Evolutionary conservation across 441 rosid species (phyloP).

Genomic region (Corymbia citriodora): DNA sequence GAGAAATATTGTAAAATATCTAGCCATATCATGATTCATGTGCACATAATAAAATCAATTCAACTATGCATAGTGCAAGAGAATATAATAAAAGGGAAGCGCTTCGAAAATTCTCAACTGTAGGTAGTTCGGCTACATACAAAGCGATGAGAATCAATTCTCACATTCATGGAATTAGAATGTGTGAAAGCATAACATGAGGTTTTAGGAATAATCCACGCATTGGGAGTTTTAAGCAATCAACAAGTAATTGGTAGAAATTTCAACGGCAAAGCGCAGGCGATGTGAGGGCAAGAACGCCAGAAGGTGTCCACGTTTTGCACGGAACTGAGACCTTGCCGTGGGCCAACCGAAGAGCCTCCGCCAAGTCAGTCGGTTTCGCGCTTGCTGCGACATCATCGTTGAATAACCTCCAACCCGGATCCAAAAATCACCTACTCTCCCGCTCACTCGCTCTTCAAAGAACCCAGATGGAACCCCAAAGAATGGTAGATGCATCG

Average conservation of each 20-base stretch:
- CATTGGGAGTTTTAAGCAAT: neutral
- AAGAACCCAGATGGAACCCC: neutral
- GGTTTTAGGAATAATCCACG: no score
- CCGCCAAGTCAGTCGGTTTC: neutral
- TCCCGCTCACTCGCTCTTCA: neutral
- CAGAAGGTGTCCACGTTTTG: neutral
- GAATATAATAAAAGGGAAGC: neutral
- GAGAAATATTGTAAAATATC: neutral
- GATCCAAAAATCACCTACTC: neutral
- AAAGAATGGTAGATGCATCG: neutral
- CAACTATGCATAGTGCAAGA: accelerated
- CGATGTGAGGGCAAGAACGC: neutral
- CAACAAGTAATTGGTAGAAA: neutral
- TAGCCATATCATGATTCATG: neutral
- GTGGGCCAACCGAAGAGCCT: neutral
- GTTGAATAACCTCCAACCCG: no score
- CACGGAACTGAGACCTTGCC: neutral
- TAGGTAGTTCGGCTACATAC: neutral
- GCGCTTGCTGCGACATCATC: neutral
- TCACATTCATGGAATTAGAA: neutral
- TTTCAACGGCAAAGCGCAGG: neutral
- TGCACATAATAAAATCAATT: neutral
- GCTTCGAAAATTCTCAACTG: neutral
- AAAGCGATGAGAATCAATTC: neutral
- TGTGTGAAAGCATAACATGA: no score